Evolutionary conservation across 805 yeast species (phyloP).

Genomic region (Yamadazyma paraphyllophila): DNA sequence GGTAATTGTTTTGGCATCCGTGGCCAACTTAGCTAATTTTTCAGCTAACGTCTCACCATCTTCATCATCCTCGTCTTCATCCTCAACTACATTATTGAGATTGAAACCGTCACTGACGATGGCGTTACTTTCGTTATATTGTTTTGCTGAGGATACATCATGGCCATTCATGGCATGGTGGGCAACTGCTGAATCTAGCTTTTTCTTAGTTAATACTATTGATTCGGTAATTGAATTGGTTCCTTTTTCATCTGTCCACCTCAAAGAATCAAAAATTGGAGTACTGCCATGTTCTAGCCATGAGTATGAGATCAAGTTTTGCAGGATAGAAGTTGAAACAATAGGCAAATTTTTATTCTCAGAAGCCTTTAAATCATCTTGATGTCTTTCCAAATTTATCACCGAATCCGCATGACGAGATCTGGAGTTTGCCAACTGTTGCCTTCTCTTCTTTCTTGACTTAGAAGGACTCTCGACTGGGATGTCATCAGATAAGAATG

Average conservation of each 20-base stretch:
- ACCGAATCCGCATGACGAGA: conserved; percentile 52
- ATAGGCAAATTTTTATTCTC: conserved; percentile 27
- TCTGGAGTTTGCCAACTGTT: conserved; percentile 35
- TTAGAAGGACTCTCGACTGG: conserved; percentile 11
- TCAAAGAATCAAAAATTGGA: conserved; percentile 55
- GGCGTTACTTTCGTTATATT: conserved; percentile 61
- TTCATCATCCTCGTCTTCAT: conserved; percentile 39
- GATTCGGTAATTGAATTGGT: conserved; percentile 24
- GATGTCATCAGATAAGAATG: conserved; percentile 44
- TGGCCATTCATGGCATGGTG: conserved; percentile 47
- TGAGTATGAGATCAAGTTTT: conserved; percentile 41
- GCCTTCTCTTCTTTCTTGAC: conserved; percentile 44
- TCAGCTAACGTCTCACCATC: conserved; percentile 42
- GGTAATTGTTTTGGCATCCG: conserved; percentile 21
- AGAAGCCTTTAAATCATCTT: conserved; percentile 31
- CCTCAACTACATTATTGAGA: conserved; percentile 51
- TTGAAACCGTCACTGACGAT: conserved; percentile 64
- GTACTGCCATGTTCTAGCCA: conserved; percentile 65
- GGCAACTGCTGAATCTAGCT: conserved; percentile 28
- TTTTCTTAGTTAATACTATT: conserved; percentile 30
- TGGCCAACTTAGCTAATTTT: conserved; percentile 43
- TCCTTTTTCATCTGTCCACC: conserved; percentile 40
- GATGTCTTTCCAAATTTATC: conserved; percentile 49
- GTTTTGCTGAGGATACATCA: conserved; percentile 52
- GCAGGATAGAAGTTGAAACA: conserved; percentile 28